phyloP scores from a whole-genome alignment of 2,329 filamentous ascomycete genomes.

The Diaporthe aspalathi region DNA sequence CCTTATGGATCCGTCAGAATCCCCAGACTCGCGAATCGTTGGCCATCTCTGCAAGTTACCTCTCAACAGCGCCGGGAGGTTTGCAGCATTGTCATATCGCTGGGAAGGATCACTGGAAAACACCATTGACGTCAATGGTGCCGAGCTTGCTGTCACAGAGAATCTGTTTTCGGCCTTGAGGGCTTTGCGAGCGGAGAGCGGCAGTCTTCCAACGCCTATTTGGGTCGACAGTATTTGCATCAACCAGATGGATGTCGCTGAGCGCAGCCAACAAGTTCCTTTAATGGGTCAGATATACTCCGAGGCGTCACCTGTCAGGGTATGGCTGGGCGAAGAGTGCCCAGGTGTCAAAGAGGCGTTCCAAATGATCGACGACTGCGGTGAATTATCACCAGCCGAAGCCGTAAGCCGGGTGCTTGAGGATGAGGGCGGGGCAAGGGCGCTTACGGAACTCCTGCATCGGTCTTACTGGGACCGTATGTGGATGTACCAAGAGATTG shows the following conservation, averaged over 20 bases:
- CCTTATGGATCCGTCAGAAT: not conserved
- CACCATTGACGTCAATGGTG: not conserved
- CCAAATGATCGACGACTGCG: not conserved
- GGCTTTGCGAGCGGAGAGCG: not conserved
- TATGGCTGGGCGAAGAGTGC: constrained; percentile 22
- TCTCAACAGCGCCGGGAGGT: not conserved
- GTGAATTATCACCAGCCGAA: not conserved
- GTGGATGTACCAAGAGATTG: constrained; percentile 3
- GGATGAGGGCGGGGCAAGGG: not conserved
- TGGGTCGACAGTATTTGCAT: constrained; percentile 36
- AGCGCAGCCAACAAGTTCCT: constrained; percentile 19
- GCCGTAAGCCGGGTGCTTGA: not conserved
- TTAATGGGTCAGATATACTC: constrained; percentile 30
- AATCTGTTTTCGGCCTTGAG: not conserved
- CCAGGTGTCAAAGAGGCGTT: not conserved
- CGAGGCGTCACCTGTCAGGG: not conserved
- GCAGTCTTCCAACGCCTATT: not conserved
- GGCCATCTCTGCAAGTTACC: not conserved
- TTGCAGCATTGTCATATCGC: not conserved
- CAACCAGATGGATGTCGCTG: constrained; percentile 12
- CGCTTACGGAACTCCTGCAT: not conserved
- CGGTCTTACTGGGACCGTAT: constrained; percentile 1
- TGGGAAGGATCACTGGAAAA: not conserved
- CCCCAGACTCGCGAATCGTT: not conserved
- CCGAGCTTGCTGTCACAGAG: not conserved